phyloP scores from a whole-genome alignment of 352 stramenopile species.

The Pythium sp. region DNA sequence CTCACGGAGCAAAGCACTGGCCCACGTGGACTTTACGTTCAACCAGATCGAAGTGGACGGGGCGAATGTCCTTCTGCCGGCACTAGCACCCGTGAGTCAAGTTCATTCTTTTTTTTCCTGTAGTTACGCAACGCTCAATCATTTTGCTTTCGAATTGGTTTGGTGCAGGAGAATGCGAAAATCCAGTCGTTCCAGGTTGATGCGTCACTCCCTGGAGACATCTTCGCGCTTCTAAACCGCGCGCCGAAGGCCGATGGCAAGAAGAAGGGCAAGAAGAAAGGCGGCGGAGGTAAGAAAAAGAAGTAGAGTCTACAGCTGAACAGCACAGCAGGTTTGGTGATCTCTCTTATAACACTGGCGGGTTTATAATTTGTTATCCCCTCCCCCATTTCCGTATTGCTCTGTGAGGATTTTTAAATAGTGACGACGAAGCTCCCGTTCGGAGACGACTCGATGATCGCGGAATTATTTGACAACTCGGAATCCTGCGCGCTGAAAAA shows the following conservation, averaged over 20 bases:
- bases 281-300: constrained; percentile 67
- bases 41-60: constrained; percentile 72
- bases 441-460: constrained; percentile 47
- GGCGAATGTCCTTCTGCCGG: constrained; percentile 55
- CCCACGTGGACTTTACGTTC: constrained; percentile 75
- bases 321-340: background rate
- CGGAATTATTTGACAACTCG: constrained; percentile 12
- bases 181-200: constrained; percentile 76
- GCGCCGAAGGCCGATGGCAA: constrained; percentile 67
- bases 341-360: background rate
- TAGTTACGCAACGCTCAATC: background rate
- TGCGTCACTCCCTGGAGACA: constrained; percentile 56
- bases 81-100: constrained; percentile 36
- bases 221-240: constrained; percentile 76
- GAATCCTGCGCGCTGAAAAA: constrained; percentile 7
- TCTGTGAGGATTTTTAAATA: constrained; percentile 36
- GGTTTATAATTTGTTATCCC: background rate
- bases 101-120: background rate
- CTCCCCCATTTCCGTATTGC: background rate
- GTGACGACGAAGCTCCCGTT: constrained; percentile 57
- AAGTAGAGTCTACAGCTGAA: constrained; percentile 12
- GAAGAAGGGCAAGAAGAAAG: constrained; percentile 82
- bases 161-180: constrained; percentile 50
- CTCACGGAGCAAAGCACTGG: constrained; percentile 57
- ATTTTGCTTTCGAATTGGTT: background rate